Conservation (phyloP, 2,329 filamentous ascomycete genomes). For the Ramichloridium luteum region DNA sequence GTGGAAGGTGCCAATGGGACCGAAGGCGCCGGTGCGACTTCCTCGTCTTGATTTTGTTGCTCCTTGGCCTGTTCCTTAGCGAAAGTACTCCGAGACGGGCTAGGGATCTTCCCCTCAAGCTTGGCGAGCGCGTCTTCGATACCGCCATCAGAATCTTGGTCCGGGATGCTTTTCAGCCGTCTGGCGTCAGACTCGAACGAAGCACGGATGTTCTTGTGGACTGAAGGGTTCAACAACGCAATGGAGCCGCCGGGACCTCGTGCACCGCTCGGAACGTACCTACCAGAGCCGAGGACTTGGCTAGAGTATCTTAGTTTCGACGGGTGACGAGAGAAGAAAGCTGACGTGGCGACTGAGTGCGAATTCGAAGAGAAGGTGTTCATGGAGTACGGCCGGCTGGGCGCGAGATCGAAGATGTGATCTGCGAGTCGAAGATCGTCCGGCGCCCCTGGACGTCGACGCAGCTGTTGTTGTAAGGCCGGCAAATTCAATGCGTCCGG, state of each 20-base stretch:
- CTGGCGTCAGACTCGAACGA: conserved; percentile 86
- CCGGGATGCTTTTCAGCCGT: conserved; percentile 75
- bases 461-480: conserved; percentile 27
- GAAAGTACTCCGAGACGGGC: conserved; percentile 8
- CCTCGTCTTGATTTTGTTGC: background rate
- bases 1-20: too few relatives aligned
- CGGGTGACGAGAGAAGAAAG: conserved; percentile 8
- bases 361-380: conserved; percentile 16
- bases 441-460: conserved; percentile 37
- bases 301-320: conserved; percentile 12
- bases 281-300: conserved; percentile 5
- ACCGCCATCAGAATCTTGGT: conserved; percentile 60
- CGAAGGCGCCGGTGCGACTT: background rate
- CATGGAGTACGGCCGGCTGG: conserved; percentile 32
- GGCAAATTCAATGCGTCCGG: conserved; percentile 27
- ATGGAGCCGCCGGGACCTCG: conserved; percentile 16
- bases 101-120: conserved; percentile 57
- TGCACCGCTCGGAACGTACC: too few relatives aligned
- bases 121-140: conserved; percentile 88
- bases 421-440: conserved; percentile 36
- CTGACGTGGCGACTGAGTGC: conserved; percentile 8
- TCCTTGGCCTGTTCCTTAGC: background rate
- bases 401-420: conserved; percentile 35
- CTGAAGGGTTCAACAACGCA: conserved; percentile 39
- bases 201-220: conserved; percentile 42